Evolutionary conservation across 768 basidiomycete genomes (phyloP).

Genomic region (Suillus placidus): DNA sequence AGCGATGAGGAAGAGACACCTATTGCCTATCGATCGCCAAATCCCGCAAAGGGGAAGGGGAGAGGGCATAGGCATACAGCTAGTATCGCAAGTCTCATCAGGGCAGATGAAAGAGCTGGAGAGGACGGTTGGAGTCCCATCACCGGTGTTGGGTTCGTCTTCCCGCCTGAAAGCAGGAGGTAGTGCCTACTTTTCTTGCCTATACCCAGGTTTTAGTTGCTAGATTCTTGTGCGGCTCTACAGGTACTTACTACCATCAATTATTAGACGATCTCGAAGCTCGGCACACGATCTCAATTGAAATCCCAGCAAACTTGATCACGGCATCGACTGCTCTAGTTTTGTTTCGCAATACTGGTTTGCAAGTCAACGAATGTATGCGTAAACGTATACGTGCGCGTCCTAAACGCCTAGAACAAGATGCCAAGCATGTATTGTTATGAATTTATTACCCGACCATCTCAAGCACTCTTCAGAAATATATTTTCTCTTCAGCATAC

Average conservation of each 20-base stretch:
- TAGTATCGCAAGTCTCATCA: conserved; percentile 80
- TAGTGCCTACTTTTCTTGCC: conserved; percentile 2
- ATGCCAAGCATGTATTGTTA: neutral
- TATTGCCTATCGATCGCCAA: conserved; percentile 72
- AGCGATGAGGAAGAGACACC: conserved; percentile 71
- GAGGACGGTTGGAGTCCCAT: conserved; percentile 81
- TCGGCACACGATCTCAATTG: too few relatives aligned
- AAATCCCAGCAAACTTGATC: too few relatives aligned
- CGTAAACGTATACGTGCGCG: too few relatives aligned
- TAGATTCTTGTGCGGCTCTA: neutral
- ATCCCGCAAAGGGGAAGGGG: conserved; percentile 33
- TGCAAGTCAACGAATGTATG: too few relatives aligned
- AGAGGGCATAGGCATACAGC: conserved; percentile 77
- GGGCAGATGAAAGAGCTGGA: conserved; percentile 68
- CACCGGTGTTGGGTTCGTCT: conserved; percentile 51
- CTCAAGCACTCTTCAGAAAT: neutral
- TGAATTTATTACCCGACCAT: neutral
- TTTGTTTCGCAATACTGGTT: too few relatives aligned
- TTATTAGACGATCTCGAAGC: too few relatives aligned
- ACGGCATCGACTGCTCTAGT: too few relatives aligned
- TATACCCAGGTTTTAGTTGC: neutral
- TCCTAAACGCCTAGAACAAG: too few relatives aligned
- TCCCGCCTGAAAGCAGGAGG: conserved; percentile 42
- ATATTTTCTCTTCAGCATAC: too few relatives aligned
- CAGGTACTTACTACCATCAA: neutral